Evolutionary conservation across 2,329 filamentous ascomycete species (phyloP).

Genomic region (Colletotrichum lindemuthianum): DNA sequence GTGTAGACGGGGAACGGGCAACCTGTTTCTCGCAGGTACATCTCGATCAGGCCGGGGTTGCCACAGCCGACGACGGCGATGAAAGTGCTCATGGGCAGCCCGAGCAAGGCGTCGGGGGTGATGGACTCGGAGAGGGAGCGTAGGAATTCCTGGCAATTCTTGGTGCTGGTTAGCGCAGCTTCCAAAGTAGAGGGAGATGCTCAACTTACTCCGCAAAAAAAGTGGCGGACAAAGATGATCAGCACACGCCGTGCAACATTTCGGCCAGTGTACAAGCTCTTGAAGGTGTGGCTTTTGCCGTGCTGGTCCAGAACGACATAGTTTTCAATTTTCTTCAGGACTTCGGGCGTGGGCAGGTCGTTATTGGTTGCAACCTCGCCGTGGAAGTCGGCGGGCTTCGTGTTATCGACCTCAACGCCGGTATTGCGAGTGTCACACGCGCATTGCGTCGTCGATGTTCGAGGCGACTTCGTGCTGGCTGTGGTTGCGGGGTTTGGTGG

Average conservation of each 20-base stretch:
- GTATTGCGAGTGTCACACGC: slow-evolving; percentile 31
- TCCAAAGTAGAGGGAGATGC: not conserved
- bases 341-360: slow-evolving; percentile 60
- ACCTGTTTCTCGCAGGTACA: slow-evolving; percentile 70
- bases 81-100: slow-evolving; percentile 65
- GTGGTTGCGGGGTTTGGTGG: slow-evolving; percentile 12
- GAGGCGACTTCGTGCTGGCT: slow-evolving; percentile 19
- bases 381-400: slow-evolving; percentile 62
- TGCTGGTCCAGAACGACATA: slow-evolving; percentile 70
- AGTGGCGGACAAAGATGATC: slow-evolving; percentile 80
- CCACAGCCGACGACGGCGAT: slow-evolving; percentile 80
- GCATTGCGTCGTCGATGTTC: slow-evolving; percentile 21
- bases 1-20: slow-evolving; percentile 81
- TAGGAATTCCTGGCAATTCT: slow-evolving; percentile 83
- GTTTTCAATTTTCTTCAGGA: slow-evolving; percentile 61
- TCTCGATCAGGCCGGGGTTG: slow-evolving; percentile 71
- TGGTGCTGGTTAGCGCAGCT: slow-evolving; percentile 22
- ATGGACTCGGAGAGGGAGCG: slow-evolving; percentile 69
- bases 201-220: slow-evolving; percentile 78
- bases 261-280: slow-evolving; percentile 67
- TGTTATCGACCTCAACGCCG: slow-evolving; percentile 49
- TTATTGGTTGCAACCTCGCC: slow-evolving; percentile 66
- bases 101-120: slow-evolving; percentile 59
- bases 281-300: slow-evolving; percentile 69
- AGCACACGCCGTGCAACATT: slow-evolving; percentile 68